Percentiles rank a stretch among this genome's conserved stretches.
Conservation (phyloP, 192 early-diverging fungal species). For the Coemansia sp. region DNA sequence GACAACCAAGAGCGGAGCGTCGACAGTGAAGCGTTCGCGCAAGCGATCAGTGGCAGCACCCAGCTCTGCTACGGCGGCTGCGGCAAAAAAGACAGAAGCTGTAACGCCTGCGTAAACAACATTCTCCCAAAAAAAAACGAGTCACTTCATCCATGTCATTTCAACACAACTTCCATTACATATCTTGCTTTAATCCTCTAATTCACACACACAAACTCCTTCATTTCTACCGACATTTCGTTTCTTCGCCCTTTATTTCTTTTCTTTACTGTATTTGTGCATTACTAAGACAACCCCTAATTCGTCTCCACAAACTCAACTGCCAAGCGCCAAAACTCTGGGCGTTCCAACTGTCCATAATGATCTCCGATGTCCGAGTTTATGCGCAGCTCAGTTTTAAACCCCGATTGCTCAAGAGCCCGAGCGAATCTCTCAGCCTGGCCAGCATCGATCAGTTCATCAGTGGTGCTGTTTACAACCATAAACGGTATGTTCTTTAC, state of each 20-base stretch:
- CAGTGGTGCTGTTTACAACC: constrained; percentile 63
- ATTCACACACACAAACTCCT: too few relatives aligned
- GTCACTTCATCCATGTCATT: too few relatives aligned
- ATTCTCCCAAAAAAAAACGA: too few relatives aligned
- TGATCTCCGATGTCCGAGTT: constrained; percentile 26
- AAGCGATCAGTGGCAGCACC: constrained; percentile 1
- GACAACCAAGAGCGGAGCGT: neutral
- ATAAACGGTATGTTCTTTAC: constrained; percentile 44
- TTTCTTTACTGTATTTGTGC: too few relatives aligned
- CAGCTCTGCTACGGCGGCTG: neutral
- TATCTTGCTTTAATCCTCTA: too few relatives aligned
- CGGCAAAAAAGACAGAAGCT: neutral
- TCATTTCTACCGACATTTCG: too few relatives aligned
- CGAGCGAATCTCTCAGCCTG: constrained; percentile 49
- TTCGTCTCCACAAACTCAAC: constrained; percentile 16
- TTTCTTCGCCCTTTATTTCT: neutral
- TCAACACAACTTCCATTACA: too few relatives aligned
- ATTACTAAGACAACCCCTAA: too few relatives aligned
- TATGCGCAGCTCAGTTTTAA: constrained; percentile 15
- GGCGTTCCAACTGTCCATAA: constrained; percentile 10
- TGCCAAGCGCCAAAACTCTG: constrained; percentile 29
- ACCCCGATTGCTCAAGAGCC: constrained; percentile 15
- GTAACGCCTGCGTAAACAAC: too few relatives aligned
- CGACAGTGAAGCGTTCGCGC: neutral
- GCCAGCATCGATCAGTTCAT: constrained; percentile 63